Base-by-base conservation (phyloP, 2,329 filamentous ascomycete species). In the Colletotrichum australisinense region DNA sequence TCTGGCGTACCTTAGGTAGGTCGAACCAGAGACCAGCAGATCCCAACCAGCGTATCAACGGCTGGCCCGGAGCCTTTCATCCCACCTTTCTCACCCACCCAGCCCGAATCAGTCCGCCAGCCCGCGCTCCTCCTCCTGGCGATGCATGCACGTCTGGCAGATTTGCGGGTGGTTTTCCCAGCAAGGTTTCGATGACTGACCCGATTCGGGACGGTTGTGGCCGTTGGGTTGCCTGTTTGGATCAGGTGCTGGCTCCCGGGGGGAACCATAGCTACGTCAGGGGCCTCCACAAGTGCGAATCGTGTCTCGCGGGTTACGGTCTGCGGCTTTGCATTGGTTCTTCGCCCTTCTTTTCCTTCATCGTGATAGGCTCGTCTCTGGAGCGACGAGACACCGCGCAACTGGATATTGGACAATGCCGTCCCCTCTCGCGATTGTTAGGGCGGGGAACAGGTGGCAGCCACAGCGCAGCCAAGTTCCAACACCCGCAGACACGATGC, bases 81-180 rank as follows among this genome's bases (percentile, higher is more conserved):
- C 71, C 56, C 60, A 60, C 46, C 59, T 71, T 30, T 49, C 52
- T 30, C n/a, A 28, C 26, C 67, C 59, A 64, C 58, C 32, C 35
- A 63, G 42, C 42, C 8, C 14, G 38, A 42, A 6, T 16, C 14
- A 19, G 16, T 7, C 67, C 67, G 46, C 58, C 52, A 63, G 42
- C 4, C 19, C 19, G 42, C 42, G 4, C 42, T n/a, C 19, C 42
- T 49, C 7, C 49, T 69, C 55, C 53, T 46, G 38, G 58, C 49
- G 35, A 72, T 53, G 58, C 19, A 58, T 72, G 49, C 62, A 73
- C 9, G 67, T 71, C 56, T 71, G 56, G 67, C 71, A 71, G 60
- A 42, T 66, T 73, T 32, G 71, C 67, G 66, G 62, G 32, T 71
- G 56, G 60, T 2, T 19, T 32, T 32, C 59, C 38, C 28, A 55